These are phyloP conservation scores for Sclerotinia minor DNA, from an alignment of 2,329 filamentous ascomycete species.

Conservation along the genomic window DNA sequence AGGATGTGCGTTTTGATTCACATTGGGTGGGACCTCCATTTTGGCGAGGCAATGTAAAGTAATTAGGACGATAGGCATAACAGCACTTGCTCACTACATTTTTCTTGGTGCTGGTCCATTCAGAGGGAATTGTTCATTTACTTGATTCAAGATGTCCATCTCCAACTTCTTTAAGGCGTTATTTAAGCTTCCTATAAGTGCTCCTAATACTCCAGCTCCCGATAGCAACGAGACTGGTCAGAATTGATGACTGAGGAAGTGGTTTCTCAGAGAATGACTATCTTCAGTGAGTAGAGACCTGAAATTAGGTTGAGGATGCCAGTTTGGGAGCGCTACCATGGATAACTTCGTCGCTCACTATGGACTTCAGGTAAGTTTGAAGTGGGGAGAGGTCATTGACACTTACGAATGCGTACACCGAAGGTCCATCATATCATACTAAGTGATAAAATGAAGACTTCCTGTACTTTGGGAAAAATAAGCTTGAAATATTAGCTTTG, in stretches of 20 bases:
- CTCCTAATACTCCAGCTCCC: conserved; percentile 34
- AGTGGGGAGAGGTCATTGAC: background rate
- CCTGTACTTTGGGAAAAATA: background rate
- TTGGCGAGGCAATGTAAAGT: conserved; percentile 55
- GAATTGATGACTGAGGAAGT: conserved; percentile 45
- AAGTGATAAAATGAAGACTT: background rate
- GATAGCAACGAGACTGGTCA: conserved; percentile 48
- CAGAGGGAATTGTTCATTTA: background rate
- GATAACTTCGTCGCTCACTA: background rate
- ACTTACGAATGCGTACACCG: background rate
- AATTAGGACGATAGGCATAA: conserved; percentile 48
- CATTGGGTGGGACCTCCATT: conserved; percentile 38
- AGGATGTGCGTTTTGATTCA: conserved; percentile 48
- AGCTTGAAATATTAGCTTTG: background rate
- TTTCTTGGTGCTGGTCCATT: background rate
- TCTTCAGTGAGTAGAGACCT: conserved; percentile 43
- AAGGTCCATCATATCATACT: background rate
- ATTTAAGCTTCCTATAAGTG: conserved; percentile 34
- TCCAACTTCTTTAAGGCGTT: conserved; percentile 31
- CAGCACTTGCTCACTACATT: conserved; percentile 50
- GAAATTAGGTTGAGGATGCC: conserved; percentile 26
- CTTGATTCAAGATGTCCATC: conserved; percentile 27
- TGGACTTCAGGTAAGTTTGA: background rate
- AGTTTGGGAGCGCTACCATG: background rate
- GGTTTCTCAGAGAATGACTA: conserved; percentile 49